Base-by-base conservation (phyloP, 768 basidiomycete genomes). In the Amanita thiersii region DNA sequence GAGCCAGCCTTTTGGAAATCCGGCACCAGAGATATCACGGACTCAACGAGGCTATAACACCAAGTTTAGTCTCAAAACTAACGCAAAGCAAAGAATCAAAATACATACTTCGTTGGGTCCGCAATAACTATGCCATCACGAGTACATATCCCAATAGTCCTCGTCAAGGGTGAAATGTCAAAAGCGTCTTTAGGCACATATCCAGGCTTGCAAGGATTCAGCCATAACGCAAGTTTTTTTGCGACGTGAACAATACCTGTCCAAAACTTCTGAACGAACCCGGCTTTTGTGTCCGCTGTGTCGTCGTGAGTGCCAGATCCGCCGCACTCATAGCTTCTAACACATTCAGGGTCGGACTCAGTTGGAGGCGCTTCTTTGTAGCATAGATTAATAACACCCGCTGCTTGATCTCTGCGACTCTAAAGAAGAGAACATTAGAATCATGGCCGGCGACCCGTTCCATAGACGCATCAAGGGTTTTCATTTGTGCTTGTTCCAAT, bases 141-240 rank as follows among this genome's bases (percentile, higher is more conserved):
- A 0, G 79, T 77, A 48, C 77, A 77, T 18, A 90, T 68, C 0
- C 77, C 81, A 4, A 87, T 63, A 0, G 71, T 80, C 57, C 77
- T 83, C 3, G 62, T 60, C 25, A 91, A 56, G 10, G 77, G 63
- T 3, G 69, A 73, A 19, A 87, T 62, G 40, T 77, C 71, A 41
- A 72, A 70, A 0, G 77, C 77, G 43, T 88, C 85, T 52, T 76
- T 81, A 0, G 87, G 81, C 35, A 89, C 70, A 48, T 76, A 81
- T 8, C 80, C 72, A 2, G 76, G 60, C 86, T 89, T n/a, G n/a
- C n/a, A n/a, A n/a, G n/a, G n/a, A n/a, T n/a, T n/a, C n/a, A n/a
- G n/a, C n/a, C n/a, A n/a, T n/a, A n/a, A n/a, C n/a, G n/a, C n/a
- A n/a, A n/a, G n/a, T n/a, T n/a, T n/a, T n/a, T n/a, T n/a, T n/a